Conservation (phyloP, 2,329 filamentous ascomycete species). For the Apiospora rasikravindrae region DNA sequence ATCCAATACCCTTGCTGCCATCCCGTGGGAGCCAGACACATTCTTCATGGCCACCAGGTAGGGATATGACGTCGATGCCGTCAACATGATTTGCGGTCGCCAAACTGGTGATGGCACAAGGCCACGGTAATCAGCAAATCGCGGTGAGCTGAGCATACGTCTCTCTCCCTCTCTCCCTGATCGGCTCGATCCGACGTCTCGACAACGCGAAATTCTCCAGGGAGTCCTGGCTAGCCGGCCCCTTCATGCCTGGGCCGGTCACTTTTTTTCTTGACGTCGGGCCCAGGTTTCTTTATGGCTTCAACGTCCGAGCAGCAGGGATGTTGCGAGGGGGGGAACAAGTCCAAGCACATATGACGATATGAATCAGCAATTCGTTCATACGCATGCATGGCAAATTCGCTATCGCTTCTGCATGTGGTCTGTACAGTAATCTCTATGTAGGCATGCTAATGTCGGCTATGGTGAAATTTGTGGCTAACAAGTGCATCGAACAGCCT, state of each 20-base stretch:
- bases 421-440: slow-evolving; percentile 2
- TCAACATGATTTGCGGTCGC: not conserved
- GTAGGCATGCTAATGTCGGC: slow-evolving; percentile 5
- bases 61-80: not conserved
- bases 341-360: not conserved
- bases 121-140: not conserved
- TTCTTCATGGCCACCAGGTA: not conserved
- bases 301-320: not conserved
- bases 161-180: not conserved
- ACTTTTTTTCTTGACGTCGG: not conserved
- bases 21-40: not conserved
- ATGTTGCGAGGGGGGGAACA: not conserved
- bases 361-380: not conserved
- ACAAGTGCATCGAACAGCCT: not conserved
- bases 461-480: slow-evolving; percentile 10
- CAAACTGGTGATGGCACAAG: not conserved
- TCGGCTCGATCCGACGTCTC: slow-evolving; percentile 17
- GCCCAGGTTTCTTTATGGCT: not conserved
- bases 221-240: slow-evolving; percentile 3
- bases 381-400: not conserved
- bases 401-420: not conserved
- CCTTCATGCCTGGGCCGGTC: not conserved
- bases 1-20: not conserved
- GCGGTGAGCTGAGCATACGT: not conserved
- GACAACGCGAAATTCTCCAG: slow-evolving; percentile 1